Percentiles rank a stretch among this genome's conserved stretches.
Evolutionary conservation across 352 stramenopile genomes (phyloP).

Genomic region (Phytophthora syringae): DNA sequence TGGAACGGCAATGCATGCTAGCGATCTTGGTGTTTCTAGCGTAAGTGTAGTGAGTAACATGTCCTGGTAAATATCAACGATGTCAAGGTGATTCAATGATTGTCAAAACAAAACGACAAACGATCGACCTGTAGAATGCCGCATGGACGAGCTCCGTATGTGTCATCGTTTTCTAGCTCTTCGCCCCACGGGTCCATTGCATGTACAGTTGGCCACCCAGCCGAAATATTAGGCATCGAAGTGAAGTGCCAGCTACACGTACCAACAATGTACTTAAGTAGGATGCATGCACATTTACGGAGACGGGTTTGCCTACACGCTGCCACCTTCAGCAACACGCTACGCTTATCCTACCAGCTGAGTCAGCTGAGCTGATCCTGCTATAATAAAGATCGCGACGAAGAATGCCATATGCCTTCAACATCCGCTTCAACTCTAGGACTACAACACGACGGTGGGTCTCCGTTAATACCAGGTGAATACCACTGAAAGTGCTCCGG

Average conservation of each 20-base stretch:
- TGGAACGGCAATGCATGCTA: conserved; percentile 11
- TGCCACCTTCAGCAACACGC: background rate
- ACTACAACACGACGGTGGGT: conserved; percentile 15
- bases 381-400: conserved; percentile 27
- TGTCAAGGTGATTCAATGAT: background rate
- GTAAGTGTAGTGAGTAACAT: conserved; percentile 9
- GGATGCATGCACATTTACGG: too few species aligned
- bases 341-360: too few species aligned
- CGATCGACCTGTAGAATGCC: background rate
- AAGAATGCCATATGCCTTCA: conserved; percentile 31
- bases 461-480: too few species aligned
- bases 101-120: too few species aligned
- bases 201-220: background rate
- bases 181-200: background rate
- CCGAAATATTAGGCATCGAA: background rate
- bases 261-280: too few species aligned
- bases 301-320: background rate
- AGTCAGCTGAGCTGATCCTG: too few species aligned
- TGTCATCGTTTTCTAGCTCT: background rate
- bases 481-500: too few species aligned
- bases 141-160: background rate
- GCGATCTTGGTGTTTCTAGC: conserved; percentile 8
- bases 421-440: conserved; percentile 24
- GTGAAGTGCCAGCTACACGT: background rate
- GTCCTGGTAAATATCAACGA: background rate